phyloP scores from a whole-genome alignment of 345 rosid species.

The Salix viminalis region DNA sequence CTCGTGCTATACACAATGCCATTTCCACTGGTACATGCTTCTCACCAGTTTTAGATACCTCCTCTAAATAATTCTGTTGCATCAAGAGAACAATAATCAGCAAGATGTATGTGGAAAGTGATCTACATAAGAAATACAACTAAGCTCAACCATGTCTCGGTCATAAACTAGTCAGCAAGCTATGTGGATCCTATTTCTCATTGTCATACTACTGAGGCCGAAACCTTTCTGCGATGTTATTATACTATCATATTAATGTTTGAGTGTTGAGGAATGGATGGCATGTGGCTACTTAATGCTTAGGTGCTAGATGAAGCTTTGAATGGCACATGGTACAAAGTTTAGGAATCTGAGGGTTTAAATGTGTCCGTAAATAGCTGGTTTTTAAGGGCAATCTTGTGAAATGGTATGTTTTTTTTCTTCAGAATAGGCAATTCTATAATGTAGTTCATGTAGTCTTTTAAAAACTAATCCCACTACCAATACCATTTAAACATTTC shows the following conservation, averaged over 20 bases:
- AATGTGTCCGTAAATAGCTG: not conserved
- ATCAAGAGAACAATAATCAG: constrained; percentile 8
- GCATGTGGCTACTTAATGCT: not conserved
- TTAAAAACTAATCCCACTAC: not conserved
- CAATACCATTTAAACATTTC: not conserved
- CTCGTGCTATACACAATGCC: constrained; percentile 65
- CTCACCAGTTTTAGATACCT: constrained; percentile 60
- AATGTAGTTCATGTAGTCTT: not conserved
- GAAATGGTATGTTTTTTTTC: not conserved
- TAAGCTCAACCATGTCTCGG: not conserved
- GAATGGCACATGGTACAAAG: not conserved
- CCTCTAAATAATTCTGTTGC: constrained; percentile 60
- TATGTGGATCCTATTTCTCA: not conserved
- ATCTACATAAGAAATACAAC: not conserved
- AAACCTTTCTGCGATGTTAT: not conserved
- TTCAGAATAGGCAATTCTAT: not conserved
- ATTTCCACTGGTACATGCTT: constrained; percentile 59
- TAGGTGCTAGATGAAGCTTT: not conserved
- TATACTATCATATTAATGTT: not conserved
- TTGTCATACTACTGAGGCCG: not conserved
- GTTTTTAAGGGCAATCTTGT: not conserved
- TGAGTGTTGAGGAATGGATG: not conserved
- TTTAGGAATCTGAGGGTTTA: not conserved
- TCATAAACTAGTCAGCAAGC: not conserved
- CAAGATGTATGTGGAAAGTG: not conserved